These are phyloP conservation scores for Aspergillus hancockii DNA, from an alignment of 495 filamentous ascomycete species.

Conservation along the genomic window DNA sequence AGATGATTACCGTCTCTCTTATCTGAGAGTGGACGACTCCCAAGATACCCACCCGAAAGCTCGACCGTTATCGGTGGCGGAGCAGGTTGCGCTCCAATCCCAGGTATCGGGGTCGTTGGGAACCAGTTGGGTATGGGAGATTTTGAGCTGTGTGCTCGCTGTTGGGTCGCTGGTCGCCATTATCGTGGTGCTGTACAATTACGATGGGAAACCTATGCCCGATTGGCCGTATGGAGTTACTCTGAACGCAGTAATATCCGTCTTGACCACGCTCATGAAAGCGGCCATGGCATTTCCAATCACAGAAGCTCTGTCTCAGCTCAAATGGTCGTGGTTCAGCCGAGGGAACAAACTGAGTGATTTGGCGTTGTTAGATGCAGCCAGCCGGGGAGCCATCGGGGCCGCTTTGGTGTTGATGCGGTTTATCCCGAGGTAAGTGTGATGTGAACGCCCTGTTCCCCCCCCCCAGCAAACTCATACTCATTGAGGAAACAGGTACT, in stretches of 20 bases:
- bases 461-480: background rate
- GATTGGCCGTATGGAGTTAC: conserved; percentile 49
- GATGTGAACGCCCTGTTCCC: background rate
- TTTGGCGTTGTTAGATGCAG: conserved; percentile 44
- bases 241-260: conserved; percentile 48
- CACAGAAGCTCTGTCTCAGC: conserved; percentile 41
- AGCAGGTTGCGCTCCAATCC: conserved; percentile 23
- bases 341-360: conserved; percentile 41
- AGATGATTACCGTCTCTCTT: conserved; percentile 23
- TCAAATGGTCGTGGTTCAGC: conserved; percentile 53
- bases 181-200: conserved; percentile 35
- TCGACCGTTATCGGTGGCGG: conserved; percentile 22
- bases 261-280: conserved; percentile 45
- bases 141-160: conserved; percentile 27
- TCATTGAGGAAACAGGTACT: conserved; percentile 25
- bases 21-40: conserved; percentile 20
- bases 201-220: conserved; percentile 39
- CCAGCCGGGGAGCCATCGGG: conserved; percentile 40
- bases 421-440: conserved; percentile 28
- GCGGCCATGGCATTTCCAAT: conserved; percentile 42
- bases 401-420: conserved; percentile 33
- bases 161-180: conserved; percentile 29
- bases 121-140: conserved; percentile 30
- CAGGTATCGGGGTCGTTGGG: conserved; percentile 24
- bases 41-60: background rate